These are phyloP conservation scores for Parasarocladium wereldwijsianum DNA, from an alignment of 2,329 filamentous ascomycete species.

Conservation along the genomic window DNA sequence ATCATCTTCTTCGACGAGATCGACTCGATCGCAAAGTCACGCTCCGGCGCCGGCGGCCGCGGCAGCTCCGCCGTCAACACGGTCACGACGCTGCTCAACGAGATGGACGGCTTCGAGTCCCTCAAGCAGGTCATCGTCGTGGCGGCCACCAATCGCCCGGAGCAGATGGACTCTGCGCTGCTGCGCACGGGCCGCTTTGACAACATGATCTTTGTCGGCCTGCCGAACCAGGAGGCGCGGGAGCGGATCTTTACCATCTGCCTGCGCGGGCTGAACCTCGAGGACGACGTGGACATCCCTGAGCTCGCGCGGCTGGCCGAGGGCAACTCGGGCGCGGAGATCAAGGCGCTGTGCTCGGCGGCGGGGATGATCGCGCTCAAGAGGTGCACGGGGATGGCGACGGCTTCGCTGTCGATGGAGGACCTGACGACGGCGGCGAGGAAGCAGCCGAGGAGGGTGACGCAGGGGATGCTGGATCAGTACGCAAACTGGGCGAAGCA, in stretches of 20 bases:
- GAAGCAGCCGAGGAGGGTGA: slow-evolving; percentile 41
- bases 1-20: slow-evolving; percentile 98
- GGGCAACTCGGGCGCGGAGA: slow-evolving; percentile 76
- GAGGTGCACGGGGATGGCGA: slow-evolving; percentile 16
- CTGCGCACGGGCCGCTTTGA: slow-evolving; percentile 79
- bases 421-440: slow-evolving; percentile 29
- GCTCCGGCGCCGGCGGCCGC: slow-evolving; percentile 12
- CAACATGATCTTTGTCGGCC: slow-evolving; percentile 70
- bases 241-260: slow-evolving; percentile 63
- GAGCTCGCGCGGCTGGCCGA: slow-evolving; percentile 50
- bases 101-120: slow-evolving; percentile 89
- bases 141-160: slow-evolving; percentile 82
- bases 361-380: slow-evolving; percentile 28
- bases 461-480: slow-evolving; percentile 37
- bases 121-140: slow-evolving; percentile 74
- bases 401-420: slow-evolving; percentile 19
- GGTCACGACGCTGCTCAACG: slow-evolving; percentile 76
- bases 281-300: slow-evolving; percentile 48
- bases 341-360: slow-evolving; percentile 38
- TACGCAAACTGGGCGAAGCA: slow-evolving; percentile 41
- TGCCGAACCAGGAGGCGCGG: slow-evolving; percentile 58
- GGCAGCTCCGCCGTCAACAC: slow-evolving; percentile 54
- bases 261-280: slow-evolving; percentile 43
- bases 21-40: slow-evolving; percentile 59
- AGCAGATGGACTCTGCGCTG: slow-evolving; percentile 72